Evolutionary conservation across 2,329 filamentous ascomycete genomes (phyloP).

Genomic region (Thermothelomyces thermophilus): DNA sequence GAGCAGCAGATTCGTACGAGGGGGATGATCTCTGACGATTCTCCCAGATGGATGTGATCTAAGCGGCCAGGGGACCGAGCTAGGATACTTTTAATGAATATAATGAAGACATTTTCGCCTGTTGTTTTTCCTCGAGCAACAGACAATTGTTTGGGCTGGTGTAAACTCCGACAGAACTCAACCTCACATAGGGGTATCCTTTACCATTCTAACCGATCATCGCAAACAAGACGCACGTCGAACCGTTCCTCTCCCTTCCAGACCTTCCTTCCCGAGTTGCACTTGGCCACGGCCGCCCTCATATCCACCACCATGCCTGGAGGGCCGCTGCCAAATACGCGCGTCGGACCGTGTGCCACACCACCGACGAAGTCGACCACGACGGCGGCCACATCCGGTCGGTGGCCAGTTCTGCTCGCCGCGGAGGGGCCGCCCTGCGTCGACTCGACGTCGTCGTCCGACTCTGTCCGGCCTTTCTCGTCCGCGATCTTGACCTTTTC

Average conservation of each 20-base stretch:
- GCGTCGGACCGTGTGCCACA: conserved; percentile 43
- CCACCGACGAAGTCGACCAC: conserved; percentile 43
- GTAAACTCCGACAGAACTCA: background rate
- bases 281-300: conserved; percentile 44
- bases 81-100: background rate
- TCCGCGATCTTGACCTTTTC: conserved; percentile 24
- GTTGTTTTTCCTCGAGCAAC: background rate
- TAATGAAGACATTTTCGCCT: background rate
- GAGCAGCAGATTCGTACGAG: conserved; percentile 10
- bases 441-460: conserved; percentile 24
- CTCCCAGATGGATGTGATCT: background rate
- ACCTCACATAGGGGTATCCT: conserved; percentile 11
- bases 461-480: conserved; percentile 11
- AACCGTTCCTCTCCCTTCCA: conserved; percentile 52
- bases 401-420: conserved; percentile 16
- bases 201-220: conserved; percentile 50
- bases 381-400: conserved; percentile 41
- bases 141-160: no score
- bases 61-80: background rate
- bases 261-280: conserved; percentile 47
- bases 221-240: conserved; percentile 51
- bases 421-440: conserved; percentile 5
- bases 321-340: conserved; percentile 56
- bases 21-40: conserved; percentile 13
- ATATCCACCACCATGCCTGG: conserved; percentile 54